Base-by-base conservation (phyloP, 495 filamentous ascomycete species). In the Peziza echinospora region DNA sequence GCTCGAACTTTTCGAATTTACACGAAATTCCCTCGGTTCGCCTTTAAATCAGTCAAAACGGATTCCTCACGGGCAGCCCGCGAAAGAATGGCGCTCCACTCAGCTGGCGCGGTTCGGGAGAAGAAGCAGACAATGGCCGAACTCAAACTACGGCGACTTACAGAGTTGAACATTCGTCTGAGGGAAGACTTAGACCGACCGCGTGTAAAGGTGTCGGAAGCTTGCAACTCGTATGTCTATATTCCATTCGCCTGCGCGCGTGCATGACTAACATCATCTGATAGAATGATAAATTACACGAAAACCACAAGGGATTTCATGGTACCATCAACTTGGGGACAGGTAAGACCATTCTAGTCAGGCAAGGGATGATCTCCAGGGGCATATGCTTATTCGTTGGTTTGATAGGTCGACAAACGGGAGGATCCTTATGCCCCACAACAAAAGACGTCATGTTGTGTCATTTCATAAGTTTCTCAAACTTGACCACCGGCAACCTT, bases 111-210 rank as follows among this genome's bases (percentile, higher is more conserved):
- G 21, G 57, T 56, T 23, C 48, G 53, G 25, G 57, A 85, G 68
- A 94, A 91, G 73, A 94, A 93, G 71, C 91, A 97, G 65, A 91
- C 83, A 63, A 93, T 96, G 76, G 91, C 89, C 43, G 89, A 96
- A 65, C 74, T 96, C 47, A 97, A 96, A 69, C 75, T 94, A 53
- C 80, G 89, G 52, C 81, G 91, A 40, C 70, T 97, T 64, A 94
- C 84, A 43, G 89, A 97, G 67, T 74, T 97, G 61, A 97, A 96
- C 70, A 77, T 78, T 55, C 77, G 91, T 53, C 70, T 97, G 61
- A 76, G 83, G 56, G 89, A 97, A 63, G 89, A 97, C 66, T 68
- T 97, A 48, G 89, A 96, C 47, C 73, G 89, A 62, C 82, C 89
- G 51, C 74, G 89, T 49, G 89, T 96, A 58, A 91, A 83, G 58